Base-by-base conservation (phyloP, 2,329 filamentous ascomycete species). In the Raffaelea ambrosiae region DNA sequence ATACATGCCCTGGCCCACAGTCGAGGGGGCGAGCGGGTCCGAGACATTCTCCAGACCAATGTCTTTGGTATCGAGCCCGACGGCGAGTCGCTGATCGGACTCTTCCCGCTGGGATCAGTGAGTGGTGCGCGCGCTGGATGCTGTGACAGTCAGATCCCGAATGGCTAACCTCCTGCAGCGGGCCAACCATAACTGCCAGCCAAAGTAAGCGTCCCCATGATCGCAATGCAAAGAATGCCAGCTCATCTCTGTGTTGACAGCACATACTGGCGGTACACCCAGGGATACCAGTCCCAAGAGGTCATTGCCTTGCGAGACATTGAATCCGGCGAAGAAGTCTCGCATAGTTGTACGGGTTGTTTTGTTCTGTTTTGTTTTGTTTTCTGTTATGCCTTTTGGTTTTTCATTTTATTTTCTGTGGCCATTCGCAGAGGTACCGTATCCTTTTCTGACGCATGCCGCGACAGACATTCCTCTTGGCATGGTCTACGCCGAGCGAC, bases 401-500 rank as follows among this genome's bases (percentile, higher is more conserved):
- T n/a, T n/a, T n/a, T n/a, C n/a, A n/a, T n/a, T n/a, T n/a, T n/a
- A n/a, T n/a, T n/a, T n/a, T n/a, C n/a, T n/a, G n/a, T n/a, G n/a
- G n/a, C n/a, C n/a, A n/a, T n/a, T n/a, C n/a, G n/a, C n/a, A n/a
- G n/a, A n/a, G n/a, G n/a, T n/a, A n/a, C n/a, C n/a, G n/a, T n/a
- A n/a, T n/a, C n/a, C n/a, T n/a, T n/a, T n/a, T n/a, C n/a, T n/a
- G n/a, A n/a, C n/a, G n/a, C n/a, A n/a, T n/a, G n/a, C n/a, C n/a
- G n/a, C n/a, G n/a, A n/a, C n/a, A 60, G 58, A 60, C 46, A 51
- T 51, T 2, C 51, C 55, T 3, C 54, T 59, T 0, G 57, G 57
- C 4, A 44, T 53, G 29, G 54, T 53, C 9, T 48, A 47, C 43
- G 46, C 51, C 19, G 52, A 58, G 8, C 53, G 57, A 5, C 49